phyloP scores from a whole-genome alignment of 352 stramenopile species.

The Phytophthora sp. region DNA sequence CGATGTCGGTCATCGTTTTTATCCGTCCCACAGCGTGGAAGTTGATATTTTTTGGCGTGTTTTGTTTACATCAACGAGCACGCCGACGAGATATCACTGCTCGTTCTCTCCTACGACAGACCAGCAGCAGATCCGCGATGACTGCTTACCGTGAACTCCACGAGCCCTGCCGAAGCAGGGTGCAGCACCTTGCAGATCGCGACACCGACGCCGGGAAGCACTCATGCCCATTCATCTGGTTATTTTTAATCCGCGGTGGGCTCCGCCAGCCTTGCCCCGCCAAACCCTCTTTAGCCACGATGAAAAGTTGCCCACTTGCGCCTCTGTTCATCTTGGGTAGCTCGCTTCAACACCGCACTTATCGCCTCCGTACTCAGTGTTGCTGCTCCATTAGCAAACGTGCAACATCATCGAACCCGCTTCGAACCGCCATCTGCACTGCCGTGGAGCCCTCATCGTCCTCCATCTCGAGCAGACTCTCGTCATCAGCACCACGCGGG shows the following conservation, averaged over 20 bases:
- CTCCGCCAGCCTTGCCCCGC: not conserved
- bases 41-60: conserved; percentile 15
- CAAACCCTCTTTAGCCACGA: conserved; percentile 1
- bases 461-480: conserved; percentile 22
- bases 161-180: conserved; percentile 13
- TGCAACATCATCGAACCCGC: conserved; percentile 33
- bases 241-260: not conserved
- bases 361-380: not conserved
- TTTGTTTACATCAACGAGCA: conserved; percentile 13
- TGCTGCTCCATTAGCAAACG: conserved; percentile 21
- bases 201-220: not conserved
- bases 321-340: no score
- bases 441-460: conserved; percentile 34
- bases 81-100: no score
- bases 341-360: not conserved
- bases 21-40: no score
- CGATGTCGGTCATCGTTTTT: no score
- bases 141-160: no score
- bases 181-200: conserved; percentile 10
- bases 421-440: conserved; percentile 33
- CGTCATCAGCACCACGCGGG: not conserved
- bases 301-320: conserved; percentile 1
- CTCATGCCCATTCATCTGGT: not conserved
- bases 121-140: not conserved
- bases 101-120: no score